Base-by-base conservation (phyloP, 2,329 filamentous ascomycete species). In the Arthrobotrys pseudoclavata region DNA sequence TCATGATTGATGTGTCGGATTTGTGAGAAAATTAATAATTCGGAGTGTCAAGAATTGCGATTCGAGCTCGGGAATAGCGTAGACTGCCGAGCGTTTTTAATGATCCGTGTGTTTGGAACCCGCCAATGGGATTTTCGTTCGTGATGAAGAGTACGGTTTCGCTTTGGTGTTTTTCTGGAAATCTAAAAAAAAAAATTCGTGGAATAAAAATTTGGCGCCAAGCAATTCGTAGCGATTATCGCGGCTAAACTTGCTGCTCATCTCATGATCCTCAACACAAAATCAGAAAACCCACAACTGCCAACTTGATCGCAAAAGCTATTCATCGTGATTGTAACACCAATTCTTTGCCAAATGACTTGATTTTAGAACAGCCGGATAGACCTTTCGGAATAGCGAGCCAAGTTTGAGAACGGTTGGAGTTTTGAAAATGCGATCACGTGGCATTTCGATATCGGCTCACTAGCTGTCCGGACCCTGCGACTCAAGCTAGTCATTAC, bases 181-280 rank as follows among this genome's bases (percentile, higher is more conserved):
- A 57, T 29, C 29, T 40, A 40, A 40, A 63, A 62, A n/a, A n/a
- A 47, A 60, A 60, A 63, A 60, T 61, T 72, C 57, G 48, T 48
- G 47, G 45, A 53, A 57, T 52, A 66, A 72, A 66, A 72, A 57
- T 29, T 55, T n/a, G 47, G 26, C 37, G 60, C 69, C 69, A 72
- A 72, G 69, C 53, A 53, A 60, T 47, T 37, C 13, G 29, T 22
- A 47, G 69, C 60, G 69, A 72, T 72, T 72, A 66, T 20, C 60
- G 69, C 69, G 69, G 60, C 22, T 57, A 72, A 60, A 60, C 55
- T 20, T 60, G 55, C 55, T 34, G 3, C 34, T 60, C 3, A 60
- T 60, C 29, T 34, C 50, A 4, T 29, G 29, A 15, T 40, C n/a
- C 52, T 15, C 55, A 60, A 60, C 34, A 42, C 53, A 60, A 40